phyloP scores from a whole-genome alignment of 1,284 basidiomycete genomes.

The Malassezia pachydermatis region DNA sequence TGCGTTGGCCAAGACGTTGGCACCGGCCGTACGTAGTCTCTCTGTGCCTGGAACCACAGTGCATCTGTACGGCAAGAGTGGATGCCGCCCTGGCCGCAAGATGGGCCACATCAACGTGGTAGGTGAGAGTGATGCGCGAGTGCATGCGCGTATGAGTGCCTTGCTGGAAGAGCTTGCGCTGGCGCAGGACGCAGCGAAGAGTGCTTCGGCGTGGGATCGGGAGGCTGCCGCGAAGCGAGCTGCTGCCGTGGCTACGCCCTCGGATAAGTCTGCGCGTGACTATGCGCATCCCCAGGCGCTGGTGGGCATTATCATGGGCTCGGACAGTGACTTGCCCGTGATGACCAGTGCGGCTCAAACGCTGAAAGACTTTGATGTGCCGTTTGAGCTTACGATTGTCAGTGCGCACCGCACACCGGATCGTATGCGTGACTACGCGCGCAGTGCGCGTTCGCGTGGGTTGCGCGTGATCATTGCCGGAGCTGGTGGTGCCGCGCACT shows the following conservation, averaged over 20 bases:
- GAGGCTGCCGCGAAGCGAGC: slow-evolving; percentile 51
- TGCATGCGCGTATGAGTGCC: slow-evolving; percentile 53
- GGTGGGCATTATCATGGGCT: slow-evolving; percentile 95
- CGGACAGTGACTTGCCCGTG: slow-evolving; percentile 87
- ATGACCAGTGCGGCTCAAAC: slow-evolving; percentile 83
- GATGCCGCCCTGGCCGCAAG: slow-evolving; percentile 80
- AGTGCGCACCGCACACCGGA: slow-evolving; percentile 91
- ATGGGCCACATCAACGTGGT: slow-evolving; percentile 96
- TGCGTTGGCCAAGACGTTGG: slow-evolving; percentile 41
- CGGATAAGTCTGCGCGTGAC: slow-evolving; percentile 45
- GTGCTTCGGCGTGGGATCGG: slow-evolving; percentile 53
- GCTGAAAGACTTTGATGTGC: slow-evolving; percentile 68
- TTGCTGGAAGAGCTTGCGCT: slow-evolving; percentile 36
- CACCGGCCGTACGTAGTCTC: slow-evolving; percentile 37
- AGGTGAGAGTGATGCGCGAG: slow-evolving; percentile 67
- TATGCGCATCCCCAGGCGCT: slow-evolving; percentile 60
- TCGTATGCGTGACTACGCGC: slow-evolving; percentile 71
- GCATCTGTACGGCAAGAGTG: slow-evolving; percentile 87
- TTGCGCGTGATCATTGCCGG: slow-evolving; percentile 76
- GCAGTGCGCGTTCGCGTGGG: slow-evolving; percentile 65
- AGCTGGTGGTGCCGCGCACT: slow-evolving; percentile 89
- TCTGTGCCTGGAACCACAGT: slow-evolving; percentile 65
- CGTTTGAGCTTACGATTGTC: slow-evolving; percentile 90
- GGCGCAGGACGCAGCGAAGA: slow-evolving; percentile 30
- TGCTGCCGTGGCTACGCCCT: slow-evolving; percentile 27